phyloP scores from a whole-genome alignment of 371 early-diverging fungal species.

The Mortierella sp. region DNA sequence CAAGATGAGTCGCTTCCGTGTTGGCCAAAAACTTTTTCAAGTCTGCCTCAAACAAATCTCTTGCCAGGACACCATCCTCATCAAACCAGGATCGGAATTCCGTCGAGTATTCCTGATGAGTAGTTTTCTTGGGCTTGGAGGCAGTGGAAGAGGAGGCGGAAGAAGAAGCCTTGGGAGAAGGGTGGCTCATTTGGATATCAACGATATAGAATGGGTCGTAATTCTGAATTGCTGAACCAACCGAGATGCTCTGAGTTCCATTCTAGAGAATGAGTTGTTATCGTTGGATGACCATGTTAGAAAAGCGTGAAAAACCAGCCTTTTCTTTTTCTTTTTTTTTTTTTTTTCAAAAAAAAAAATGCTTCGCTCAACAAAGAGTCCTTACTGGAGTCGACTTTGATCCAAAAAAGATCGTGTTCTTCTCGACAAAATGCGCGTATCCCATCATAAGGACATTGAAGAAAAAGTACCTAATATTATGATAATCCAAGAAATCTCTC shows the following conservation, averaged over 20 bases:
- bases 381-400: conserved; percentile 47
- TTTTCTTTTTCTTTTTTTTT: neutral
- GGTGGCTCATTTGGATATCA: conserved; percentile 25
- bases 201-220: conserved; percentile 50
- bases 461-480: conserved; percentile 28
- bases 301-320: neutral
- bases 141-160: neutral
- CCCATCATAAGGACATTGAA: conserved; percentile 47
- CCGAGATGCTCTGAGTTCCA: conserved; percentile 29
- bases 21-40: conserved; percentile 42
- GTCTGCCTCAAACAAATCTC: conserved; percentile 45
- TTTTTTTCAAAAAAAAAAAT: neutral
- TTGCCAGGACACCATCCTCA: conserved; percentile 49
- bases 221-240: conserved; percentile 30
- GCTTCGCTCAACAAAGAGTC: neutral
- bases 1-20: conserved; percentile 46
- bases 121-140: conserved; percentile 17
- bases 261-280: conserved; percentile 15
- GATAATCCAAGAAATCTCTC: neutral
- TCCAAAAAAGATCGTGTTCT: conserved; percentile 39
- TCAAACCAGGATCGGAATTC: conserved; percentile 48
- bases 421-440: conserved; percentile 43
- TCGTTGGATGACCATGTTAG: neutral
- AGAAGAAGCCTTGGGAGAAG: conserved; percentile 6
- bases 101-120: conserved; percentile 48